Conservation (phyloP, 371 early-diverging fungal genomes). For the Mucor circinelloides region DNA sequence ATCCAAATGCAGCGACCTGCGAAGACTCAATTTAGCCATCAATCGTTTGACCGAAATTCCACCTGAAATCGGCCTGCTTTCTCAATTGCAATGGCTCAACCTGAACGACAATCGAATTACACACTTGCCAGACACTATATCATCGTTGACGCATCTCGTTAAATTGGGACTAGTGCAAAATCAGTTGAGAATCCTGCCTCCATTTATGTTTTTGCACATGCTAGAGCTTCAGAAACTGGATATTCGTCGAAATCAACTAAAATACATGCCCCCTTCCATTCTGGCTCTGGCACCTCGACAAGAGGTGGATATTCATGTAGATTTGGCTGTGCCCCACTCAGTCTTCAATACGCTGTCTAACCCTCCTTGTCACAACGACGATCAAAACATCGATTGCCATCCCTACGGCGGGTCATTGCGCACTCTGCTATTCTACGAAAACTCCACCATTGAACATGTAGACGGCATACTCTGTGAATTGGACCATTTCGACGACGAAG, state of each 20-base stretch:
- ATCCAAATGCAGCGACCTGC: conserved; percentile 42
- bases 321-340: conserved; percentile 16
- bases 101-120: conserved; percentile 68
- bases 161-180: conserved; percentile 77
- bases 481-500: not conserved
- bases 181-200: conserved; percentile 53
- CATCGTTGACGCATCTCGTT: conserved; percentile 56
- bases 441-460: conserved; percentile 21
- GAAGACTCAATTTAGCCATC: conserved; percentile 67
- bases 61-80: conserved; percentile 52
- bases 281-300: conserved; percentile 25
- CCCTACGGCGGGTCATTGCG: conserved; percentile 34
- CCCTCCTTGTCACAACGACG: not conserved
- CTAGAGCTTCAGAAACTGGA: conserved; percentile 52
- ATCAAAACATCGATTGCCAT: conserved; percentile 1
- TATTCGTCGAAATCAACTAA: conserved; percentile 52
- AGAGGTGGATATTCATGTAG: conserved; percentile 20
- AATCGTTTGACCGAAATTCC: conserved; percentile 62
- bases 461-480: conserved; percentile 33
- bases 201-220: conserved; percentile 40
- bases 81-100: conserved; percentile 70
- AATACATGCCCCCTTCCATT: conserved; percentile 50
- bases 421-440: conserved; percentile 35
- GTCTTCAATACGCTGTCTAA: conserved; percentile 12
- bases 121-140: conserved; percentile 55